Conservation (phyloP, 192 early-diverging fungal genomes). For the Coemansia sp. region DNA sequence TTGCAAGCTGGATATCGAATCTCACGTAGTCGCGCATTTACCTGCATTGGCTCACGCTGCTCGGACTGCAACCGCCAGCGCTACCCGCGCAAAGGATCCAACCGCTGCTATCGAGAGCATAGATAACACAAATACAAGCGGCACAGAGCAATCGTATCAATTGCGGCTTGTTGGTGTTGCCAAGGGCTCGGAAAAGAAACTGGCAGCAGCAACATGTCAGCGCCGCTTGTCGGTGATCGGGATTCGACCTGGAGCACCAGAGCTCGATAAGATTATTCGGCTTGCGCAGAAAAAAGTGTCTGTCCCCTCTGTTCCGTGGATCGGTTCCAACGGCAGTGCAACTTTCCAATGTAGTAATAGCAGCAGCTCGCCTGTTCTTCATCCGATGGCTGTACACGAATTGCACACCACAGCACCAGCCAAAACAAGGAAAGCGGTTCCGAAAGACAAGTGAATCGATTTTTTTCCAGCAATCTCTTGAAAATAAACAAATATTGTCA, state of each 20-base stretch:
- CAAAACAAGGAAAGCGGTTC: background rate
- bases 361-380: background rate
- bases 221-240: constrained; percentile 39
- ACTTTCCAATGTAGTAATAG: background rate
- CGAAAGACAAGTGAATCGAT: no score
- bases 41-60: constrained; percentile 44
- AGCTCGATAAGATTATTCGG: constrained; percentile 35
- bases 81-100: background rate
- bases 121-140: background rate
- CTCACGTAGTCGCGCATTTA: constrained; percentile 42
- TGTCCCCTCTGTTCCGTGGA: constrained; percentile 38
- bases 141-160: background rate
- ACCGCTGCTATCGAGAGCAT: background rate
- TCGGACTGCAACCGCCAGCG: background rate
- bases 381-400: constrained; percentile 38
- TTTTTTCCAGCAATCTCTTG: no score
- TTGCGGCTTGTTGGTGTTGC: constrained; percentile 40
- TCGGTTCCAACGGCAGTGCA: constrained; percentile 1
- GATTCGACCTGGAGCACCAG: constrained; percentile 28
- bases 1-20: constrained; percentile 43
- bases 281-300: constrained; percentile 13
- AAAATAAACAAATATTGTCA: no score
- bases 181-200: constrained; percentile 22
- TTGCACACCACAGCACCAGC: constrained; percentile 46
- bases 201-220: constrained; percentile 36